phyloP scores from a whole-genome alignment of 371 early-diverging fungal species.

The Apophysomyces sp. region DNA sequence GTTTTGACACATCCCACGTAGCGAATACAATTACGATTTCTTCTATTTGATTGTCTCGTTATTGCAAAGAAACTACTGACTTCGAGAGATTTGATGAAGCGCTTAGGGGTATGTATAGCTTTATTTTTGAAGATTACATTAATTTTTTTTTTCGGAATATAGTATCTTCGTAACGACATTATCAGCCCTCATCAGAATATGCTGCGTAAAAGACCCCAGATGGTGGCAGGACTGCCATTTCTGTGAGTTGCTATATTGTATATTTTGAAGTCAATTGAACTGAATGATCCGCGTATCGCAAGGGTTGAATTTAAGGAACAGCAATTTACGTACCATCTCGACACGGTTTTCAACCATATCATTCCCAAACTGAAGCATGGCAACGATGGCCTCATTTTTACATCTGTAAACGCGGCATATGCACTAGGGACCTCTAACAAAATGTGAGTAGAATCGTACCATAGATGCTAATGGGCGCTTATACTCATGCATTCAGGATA shows the following conservation, averaged over 20 bases:
- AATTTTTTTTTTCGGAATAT: too few relatives aligned
- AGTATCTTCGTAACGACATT: constrained; percentile 67
- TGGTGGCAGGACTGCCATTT: constrained; percentile 58
- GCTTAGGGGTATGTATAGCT: constrained; percentile 70
- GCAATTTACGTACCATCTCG: constrained; percentile 68
- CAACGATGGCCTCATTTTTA: constrained; percentile 98
- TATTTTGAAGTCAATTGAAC: neutral
- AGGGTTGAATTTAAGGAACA: constrained; percentile 72
- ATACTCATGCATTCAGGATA: constrained; percentile 50
- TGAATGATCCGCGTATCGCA: too few relatives aligned
- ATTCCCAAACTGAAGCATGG: constrained; percentile 85
- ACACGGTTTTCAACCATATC: constrained; percentile 62
- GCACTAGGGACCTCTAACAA: constrained; percentile 80
- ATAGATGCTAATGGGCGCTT: neutral
- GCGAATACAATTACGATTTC: constrained; percentile 47
- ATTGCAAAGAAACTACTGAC: constrained; percentile 53
- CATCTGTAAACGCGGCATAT: constrained; percentile 86
- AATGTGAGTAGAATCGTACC: constrained; percentile 56
- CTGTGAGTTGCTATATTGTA: constrained; percentile 35
- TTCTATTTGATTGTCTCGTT: constrained; percentile 80
- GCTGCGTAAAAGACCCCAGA: constrained; percentile 43
- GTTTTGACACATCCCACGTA: neutral
- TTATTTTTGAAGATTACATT: neutral
- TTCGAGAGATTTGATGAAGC: constrained; percentile 54
- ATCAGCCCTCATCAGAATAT: constrained; percentile 66